Evolutionary conservation across 202 grass and related monocot genomes (phyloP), one percentile per base, ranked within the genome.

Genomic region (Bolboschoenoplectus hybrid): DNA sequence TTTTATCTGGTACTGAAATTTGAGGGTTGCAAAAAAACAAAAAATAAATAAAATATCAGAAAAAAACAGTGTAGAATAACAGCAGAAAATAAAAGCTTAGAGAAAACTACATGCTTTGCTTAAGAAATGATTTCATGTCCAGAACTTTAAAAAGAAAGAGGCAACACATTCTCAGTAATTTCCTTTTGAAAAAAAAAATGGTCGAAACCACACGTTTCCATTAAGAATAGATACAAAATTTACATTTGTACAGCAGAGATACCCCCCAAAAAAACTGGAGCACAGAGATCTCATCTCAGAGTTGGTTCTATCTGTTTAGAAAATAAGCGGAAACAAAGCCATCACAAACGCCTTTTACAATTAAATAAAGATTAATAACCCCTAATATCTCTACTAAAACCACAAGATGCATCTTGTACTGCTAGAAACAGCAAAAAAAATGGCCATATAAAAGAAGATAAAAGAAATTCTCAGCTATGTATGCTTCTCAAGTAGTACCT

Each of bases 241-340:
- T 76, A 76, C 47, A 76, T 3, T 16, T 73, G 69, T 49, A 73
- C 72, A 74, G 3, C 36, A 41, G 39, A 76, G 32, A 53, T 55
- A 34, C 14, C 20, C 45, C 43, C 34, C 26, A 26, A 38, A 69
- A 69, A 72, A 72, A 47, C 13, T 74, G 70, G 8, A 20, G 70
- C 16, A 50, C 3, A 10, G 69, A 73, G 17, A 49, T 26, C 68
- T 73, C 44, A 26, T 73, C 44, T 73, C n/a, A 20, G 69, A 49
- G 41, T 41, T 46, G 43, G 41, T 44, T 43, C 35, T 39, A 26
- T 16, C 55, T 4, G 12, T 45, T 43, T 17, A 9, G 11, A 9
- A 73, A 47, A 47, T 49, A 47, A 19, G 7, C 41, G 10, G 9
- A 53, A 55, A 36, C 46, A 16, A 75, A 6, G 32, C 26, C 49